A percentile compares a stretch with the other conserved stretches of the same genome.
phyloP scores from a whole-genome alignment of 306 rosid genomes.

The Lathyrus sativus region DNA sequence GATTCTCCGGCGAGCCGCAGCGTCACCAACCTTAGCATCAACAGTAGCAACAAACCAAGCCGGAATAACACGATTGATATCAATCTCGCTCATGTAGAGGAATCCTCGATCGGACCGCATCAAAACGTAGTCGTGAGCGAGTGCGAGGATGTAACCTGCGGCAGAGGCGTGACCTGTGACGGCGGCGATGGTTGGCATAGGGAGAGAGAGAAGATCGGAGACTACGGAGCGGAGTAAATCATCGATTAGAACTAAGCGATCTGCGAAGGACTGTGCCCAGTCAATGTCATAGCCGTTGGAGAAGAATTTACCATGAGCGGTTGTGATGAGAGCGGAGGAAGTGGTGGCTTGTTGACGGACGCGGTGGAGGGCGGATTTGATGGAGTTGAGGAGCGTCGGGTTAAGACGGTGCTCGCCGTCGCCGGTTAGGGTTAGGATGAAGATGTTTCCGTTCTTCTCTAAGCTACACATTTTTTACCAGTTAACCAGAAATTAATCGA shows the following conservation, averaged over 20 bases:
- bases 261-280: constrained; percentile 44
- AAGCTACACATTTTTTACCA: constrained; percentile 55
- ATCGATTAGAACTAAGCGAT: constrained; percentile 38
- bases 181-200: constrained; percentile 81
- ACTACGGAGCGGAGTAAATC: constrained; percentile 50
- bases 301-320: constrained; percentile 83
- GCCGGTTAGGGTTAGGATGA: constrained; percentile 74
- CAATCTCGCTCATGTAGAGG: constrained; percentile 87
- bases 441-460: constrained; percentile 64
- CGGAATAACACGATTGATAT: constrained; percentile 58
- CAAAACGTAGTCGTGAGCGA: constrained; percentile 69
- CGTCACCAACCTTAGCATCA: constrained; percentile 52
- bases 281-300: constrained; percentile 81
- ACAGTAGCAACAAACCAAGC: constrained; percentile 58
- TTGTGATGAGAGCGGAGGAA: constrained; percentile 74
- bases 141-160: constrained; percentile 66
- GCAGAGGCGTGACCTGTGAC: constrained; percentile 83
- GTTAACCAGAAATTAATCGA: neutral
- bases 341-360: constrained; percentile 53
- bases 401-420: constrained; percentile 70
- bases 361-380: constrained; percentile 55
- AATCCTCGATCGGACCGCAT: constrained; percentile 79
- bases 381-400: constrained; percentile 59
- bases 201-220: constrained; percentile 63
- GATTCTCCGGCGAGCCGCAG: constrained; percentile 52